phyloP scores from a whole-genome alignment of 768 basidiomycete species.

The Xerocomellus amylosporus region DNA sequence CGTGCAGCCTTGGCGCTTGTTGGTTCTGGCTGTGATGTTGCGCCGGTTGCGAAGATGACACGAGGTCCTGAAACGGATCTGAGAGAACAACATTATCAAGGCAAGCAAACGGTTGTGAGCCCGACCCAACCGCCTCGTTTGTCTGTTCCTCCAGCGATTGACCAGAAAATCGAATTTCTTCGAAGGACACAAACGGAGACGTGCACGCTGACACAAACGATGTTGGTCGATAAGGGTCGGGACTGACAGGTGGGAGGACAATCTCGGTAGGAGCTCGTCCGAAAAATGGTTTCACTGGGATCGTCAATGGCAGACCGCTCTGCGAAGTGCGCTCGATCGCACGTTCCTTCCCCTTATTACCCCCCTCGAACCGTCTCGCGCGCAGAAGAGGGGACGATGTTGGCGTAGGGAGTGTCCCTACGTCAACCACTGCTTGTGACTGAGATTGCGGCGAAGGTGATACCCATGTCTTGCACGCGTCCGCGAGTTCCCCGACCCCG shows the following conservation, averaged over 20 bases:
- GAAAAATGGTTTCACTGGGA: neutral
- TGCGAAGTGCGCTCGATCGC: slow-evolving; percentile 1
- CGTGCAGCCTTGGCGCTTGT: neutral
- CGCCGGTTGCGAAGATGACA: neutral
- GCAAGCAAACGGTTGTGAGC: slow-evolving; percentile 13
- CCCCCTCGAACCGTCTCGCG: neutral
- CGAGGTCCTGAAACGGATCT: neutral
- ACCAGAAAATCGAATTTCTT: neutral
- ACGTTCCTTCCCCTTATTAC: slow-evolving; percentile 4
- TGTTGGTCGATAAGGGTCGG: neutral
- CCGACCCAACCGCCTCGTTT: neutral
- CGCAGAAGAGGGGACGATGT: slow-evolving; percentile 20
- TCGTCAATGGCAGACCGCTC: neutral
- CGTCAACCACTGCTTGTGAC: neutral
- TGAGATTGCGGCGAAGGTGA: slow-evolving; percentile 16
- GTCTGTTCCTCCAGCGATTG: neutral
- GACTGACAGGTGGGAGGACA: neutral
- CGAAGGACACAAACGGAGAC: slow-evolving; percentile 16
- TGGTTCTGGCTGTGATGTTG: neutral
- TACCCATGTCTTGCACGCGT: slow-evolving; percentile 13
- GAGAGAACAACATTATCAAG: slow-evolving; percentile 16
- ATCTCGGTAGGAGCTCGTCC: slow-evolving; percentile 1
- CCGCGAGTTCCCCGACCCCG: slow-evolving; percentile 35
- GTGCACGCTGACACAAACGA: slow-evolving; percentile 5
- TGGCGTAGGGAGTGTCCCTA: slow-evolving; percentile 23